phyloP scores from a whole-genome alignment of 2,329 filamentous ascomycete species.

The Ascochyta clinopodiicola region DNA sequence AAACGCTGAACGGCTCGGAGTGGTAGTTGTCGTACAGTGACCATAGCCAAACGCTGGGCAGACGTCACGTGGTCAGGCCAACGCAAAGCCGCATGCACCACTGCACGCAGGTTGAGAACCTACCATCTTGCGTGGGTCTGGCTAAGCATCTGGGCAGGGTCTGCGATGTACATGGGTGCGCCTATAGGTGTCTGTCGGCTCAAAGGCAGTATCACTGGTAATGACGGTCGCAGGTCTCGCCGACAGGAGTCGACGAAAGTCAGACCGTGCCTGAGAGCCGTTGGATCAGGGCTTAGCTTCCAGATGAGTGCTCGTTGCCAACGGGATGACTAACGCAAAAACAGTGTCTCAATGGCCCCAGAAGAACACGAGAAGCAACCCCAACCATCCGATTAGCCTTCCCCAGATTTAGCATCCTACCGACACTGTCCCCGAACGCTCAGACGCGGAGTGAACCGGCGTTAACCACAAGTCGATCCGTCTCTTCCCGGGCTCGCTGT shows the following conservation, averaged over 20 bases:
- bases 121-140: neutral
- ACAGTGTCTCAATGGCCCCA: constrained; percentile 13
- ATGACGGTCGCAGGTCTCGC: neutral
- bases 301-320: constrained; percentile 15
- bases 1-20: neutral
- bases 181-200: neutral
- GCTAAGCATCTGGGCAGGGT: neutral
- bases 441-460: constrained; percentile 37
- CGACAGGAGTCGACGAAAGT: neutral
- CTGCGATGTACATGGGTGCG: neutral
- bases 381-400: constrained; percentile 26
- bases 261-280: neutral
- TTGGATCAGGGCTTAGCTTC: neutral
- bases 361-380: constrained; percentile 10
- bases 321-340: constrained; percentile 29
- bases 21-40: neutral
- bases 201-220: neutral
- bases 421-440: constrained; percentile 31
- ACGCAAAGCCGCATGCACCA: neutral
- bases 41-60: neutral
- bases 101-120: neutral
- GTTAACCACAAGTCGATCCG: constrained; percentile 21
- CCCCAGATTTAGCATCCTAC: constrained; percentile 41
- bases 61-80: constrained; percentile 5
- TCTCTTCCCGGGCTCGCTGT: constrained; percentile 26